Conservation (phyloP, 257 asterid species). For the Lavandula angustifolia region DNA sequence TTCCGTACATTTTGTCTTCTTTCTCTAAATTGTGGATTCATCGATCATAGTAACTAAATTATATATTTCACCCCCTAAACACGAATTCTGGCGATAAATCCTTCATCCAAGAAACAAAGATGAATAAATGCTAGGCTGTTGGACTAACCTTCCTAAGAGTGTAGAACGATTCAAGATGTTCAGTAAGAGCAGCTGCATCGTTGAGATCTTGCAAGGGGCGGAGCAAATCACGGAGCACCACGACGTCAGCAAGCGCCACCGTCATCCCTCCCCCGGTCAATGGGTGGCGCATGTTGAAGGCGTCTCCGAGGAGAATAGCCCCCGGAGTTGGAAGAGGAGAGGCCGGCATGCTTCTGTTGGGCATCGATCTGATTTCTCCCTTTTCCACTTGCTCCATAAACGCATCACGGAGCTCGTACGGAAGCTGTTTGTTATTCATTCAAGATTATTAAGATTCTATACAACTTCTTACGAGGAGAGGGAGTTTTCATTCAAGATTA, state of each 20-base stretch:
- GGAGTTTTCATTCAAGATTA: too few species aligned
- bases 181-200: constrained; percentile 41
- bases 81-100: too few species aligned
- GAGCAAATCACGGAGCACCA: constrained; percentile 50
- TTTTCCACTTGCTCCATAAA: constrained; percentile 40
- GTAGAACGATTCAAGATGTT: constrained; percentile 48
- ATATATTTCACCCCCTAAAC: too few species aligned
- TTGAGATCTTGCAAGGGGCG: constrained; percentile 39
- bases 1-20: too few species aligned
- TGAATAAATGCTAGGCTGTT: background rate
- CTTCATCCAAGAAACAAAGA: too few species aligned
- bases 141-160: constrained; percentile 45
- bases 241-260: constrained; percentile 54
- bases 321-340: constrained; percentile 56
- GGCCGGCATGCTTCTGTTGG: constrained; percentile 58
- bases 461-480: too few species aligned
- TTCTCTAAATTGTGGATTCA: too few species aligned
- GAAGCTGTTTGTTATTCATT: constrained; percentile 33
- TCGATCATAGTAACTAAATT: too few species aligned
- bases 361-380: constrained; percentile 57
- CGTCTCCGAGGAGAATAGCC: constrained; percentile 55
- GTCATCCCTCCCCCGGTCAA: constrained; percentile 64
- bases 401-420: constrained; percentile 44
- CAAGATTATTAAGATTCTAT: too few species aligned
- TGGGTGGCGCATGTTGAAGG: constrained; percentile 63